These are phyloP conservation scores for Saccharomyces mikatae DNA, from an alignment of 805 yeast genomes.

Conservation along the genomic window DNA sequence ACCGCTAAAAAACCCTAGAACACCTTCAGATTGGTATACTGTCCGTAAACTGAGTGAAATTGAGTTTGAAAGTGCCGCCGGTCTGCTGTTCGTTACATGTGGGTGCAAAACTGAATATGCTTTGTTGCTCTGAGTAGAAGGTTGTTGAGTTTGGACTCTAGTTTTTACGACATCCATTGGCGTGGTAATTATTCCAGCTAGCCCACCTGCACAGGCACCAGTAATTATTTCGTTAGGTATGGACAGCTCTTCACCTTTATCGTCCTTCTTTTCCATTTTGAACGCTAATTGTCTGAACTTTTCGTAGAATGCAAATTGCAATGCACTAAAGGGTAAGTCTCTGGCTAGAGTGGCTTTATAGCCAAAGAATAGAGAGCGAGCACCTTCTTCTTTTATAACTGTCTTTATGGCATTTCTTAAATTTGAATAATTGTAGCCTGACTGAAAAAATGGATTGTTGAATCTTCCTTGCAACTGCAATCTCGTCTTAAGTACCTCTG, in stretches of 20 bases:
- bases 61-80: constrained; percentile 31
- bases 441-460: constrained; percentile 68
- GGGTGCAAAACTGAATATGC: background rate
- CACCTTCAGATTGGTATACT: constrained; percentile 65
- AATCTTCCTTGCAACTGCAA: constrained; percentile 84
- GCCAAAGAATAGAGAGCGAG: constrained; percentile 72
- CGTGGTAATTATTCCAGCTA: constrained; percentile 83
- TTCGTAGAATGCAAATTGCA: constrained; percentile 94
- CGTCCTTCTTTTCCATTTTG: constrained; percentile 26
- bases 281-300: constrained; percentile 60
- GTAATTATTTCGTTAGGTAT: constrained; percentile 61
- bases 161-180: constrained; percentile 91
- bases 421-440: constrained; percentile 84
- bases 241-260: constrained; percentile 40
- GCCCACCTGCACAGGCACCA: constrained; percentile 94
- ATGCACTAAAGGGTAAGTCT: constrained; percentile 91
- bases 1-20: constrained; percentile 77
- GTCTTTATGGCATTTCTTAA: constrained; percentile 60
- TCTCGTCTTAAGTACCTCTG: constrained; percentile 89
- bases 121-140: constrained; percentile 7
- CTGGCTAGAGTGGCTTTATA: constrained; percentile 89
- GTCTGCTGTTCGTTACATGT: constrained; percentile 9
- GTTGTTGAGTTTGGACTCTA: constrained; percentile 82
- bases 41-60: constrained; percentile 43
- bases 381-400: constrained; percentile 64